Conservation (phyloP, 345 rosid species). For the rapeseed (Brassica napus) region DNA sequence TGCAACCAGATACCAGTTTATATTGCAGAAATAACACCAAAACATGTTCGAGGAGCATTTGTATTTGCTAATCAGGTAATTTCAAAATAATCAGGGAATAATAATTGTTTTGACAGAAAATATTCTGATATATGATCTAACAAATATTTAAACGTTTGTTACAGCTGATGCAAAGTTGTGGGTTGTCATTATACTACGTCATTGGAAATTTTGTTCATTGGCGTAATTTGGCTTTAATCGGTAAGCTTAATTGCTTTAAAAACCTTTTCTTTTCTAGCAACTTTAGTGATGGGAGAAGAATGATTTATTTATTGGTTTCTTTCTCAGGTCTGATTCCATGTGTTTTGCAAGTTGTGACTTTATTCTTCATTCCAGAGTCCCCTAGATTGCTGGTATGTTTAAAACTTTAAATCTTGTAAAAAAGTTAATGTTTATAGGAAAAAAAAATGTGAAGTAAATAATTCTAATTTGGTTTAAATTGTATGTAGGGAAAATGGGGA, state of each 20-base stretch:
- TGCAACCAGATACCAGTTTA: conserved; percentile 40
- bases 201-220: conserved; percentile 43
- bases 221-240: conserved; percentile 42
- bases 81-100: background rate
- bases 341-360: conserved; percentile 41
- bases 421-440: background rate
- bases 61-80: conserved; percentile 45
- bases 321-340: conserved; percentile 43
- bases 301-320: background rate
- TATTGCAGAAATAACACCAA: conserved; percentile 45
- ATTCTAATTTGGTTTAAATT: background rate
- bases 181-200: conserved; percentile 35
- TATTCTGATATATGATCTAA: background rate
- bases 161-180: conserved; percentile 44
- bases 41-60: conserved; percentile 43
- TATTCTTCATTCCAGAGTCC: conserved; percentile 66
- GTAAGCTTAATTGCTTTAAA: conserved; percentile 19
- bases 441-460: background rate
- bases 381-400: conserved; percentile 53
- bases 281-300: background rate
- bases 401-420: background rate
- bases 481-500: conserved; percentile 48
- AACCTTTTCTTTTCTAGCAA: background rate
- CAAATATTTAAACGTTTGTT: background rate
- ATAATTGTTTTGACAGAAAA: background rate